Base-by-base conservation (phyloP, 768 basidiomycete species). In the Tylopilus intermedius region DNA sequence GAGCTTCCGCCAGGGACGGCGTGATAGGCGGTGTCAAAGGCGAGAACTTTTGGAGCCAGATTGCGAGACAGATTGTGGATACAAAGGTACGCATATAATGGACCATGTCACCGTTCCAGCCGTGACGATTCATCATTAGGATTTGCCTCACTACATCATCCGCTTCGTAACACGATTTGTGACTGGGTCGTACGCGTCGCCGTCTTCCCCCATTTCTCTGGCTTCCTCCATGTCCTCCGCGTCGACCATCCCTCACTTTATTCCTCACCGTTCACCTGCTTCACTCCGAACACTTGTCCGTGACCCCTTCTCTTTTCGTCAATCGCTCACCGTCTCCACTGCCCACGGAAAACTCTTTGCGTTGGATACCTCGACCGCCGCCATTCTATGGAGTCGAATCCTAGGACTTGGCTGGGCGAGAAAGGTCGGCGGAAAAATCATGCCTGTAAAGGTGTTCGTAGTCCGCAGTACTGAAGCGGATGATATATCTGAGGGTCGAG, bases 261-360 rank as follows among this genome's bases (percentile, higher is more conserved):
- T 60, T 33, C 64, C 64, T 21, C 21, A 50, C 2, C 57, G 64
- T 44, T 57, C 67, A 27, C 59, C 74, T 5, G 55, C 68, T 27
- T 59, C 69, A 21, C 62, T 72, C 8, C 66, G 73, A 22, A 65
- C 68, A 14, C 73, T 85, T 0, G 71, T 75, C 53, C 81, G 90
- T 5, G 92, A 94, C 62, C 69, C 83, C 0, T 95, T 94, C 64
- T 93, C 92, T 0, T 91, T 96, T 71, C 78, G 86, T 35, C 90
- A 96, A 64, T 67, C 95, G 27, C 79, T 94, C 42, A 79, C 95
- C 4, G 77, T 74, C 7, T 87, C 83, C 0, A 91, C 88, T 3
- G 58, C 73, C 1, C 74, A 78, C 27, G 91, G 92, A 2, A 92
- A 90, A 61, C 58, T 94, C 0, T 92, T 83, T 61, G 94, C 84